Base-by-base conservation (phyloP, 2,329 filamentous ascomycete species). In the Ophiocordyceps camponoti-rufipedis region DNA sequence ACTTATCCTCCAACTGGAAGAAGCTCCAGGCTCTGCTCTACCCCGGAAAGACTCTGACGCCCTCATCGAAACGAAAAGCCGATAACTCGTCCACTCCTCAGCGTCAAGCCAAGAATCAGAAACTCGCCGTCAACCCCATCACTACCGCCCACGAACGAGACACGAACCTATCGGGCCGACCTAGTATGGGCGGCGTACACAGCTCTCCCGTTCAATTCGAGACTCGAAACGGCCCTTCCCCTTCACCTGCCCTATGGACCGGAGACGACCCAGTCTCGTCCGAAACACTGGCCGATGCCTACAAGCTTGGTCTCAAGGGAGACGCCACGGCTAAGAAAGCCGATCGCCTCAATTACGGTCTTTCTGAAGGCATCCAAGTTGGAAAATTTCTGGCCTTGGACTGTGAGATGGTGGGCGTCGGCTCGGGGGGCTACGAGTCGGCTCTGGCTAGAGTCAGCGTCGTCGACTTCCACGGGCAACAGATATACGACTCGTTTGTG, bases 391-490 rank as follows among this genome's bases (percentile, higher is more conserved):
- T 98, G 40, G 83, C 85, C 18, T 76, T 98, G 42, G 91, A 98
- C 66, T 98, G 91, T 62, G 91, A 98, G 65, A 98, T 98, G 91
- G 91, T 98, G 28, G 91, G 89, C 43, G 77, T 93, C 12, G 84
- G 82, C 0, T 74, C 75, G 1, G 77, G 77, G 44, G 74, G 77
- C 19, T 70, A 80, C 51, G 74, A 79, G 56, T 87, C 85, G 33
- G 79, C 78, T 0, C 74, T 98, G 41, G 91, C 91, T 1, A 77
- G 91, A 42, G 85, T 89, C 46, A 94, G 85, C 57, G 68, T 94
- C 14, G 88, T 95, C 53, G 94, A 96, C 62, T 98, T 88, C 62
- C 86, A 95, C 58, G 88, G 88, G 16, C 75, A 82, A 28, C 86
- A 94, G 61, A 68, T 98, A 42, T 95, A 96, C 71, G 91, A 98